Base-by-base conservation (phyloP, 805 yeast species). In the Nakazawaea holstii region DNA sequence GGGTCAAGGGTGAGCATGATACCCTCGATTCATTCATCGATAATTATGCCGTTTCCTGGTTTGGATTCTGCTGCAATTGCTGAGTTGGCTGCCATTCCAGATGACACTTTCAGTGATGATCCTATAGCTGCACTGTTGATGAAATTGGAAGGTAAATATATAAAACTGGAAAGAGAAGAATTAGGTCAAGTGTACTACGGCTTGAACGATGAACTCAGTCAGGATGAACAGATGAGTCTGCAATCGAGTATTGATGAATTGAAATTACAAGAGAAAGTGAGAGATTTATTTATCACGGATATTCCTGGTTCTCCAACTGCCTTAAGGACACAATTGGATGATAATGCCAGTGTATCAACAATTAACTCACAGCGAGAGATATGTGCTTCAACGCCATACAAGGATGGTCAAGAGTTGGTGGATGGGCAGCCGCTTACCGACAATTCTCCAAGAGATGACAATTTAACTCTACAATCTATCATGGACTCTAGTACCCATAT, bases 1-100 rank as follows among this genome's bases (percentile, higher is more conserved):
- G 48, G 39, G 17, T 51, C 51, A 31, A 39, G 50, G 15, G 45
- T 55, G 10, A 50, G 53, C 37, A 59, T 64, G 60, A 57, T 65
- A 15, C 57, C 66, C 5, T 62, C 70, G 3, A 57, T 58, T 6
- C 43, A 49, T 46, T 41, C 62, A 49, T 65, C 70, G 9, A 55
- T 60, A 31, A 52, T 66, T 27, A 56, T 69, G 48, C 67, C 74
- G 17, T 71, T 67, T 49, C 74, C 75, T 14, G 81, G 80, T 11
- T 67, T 75, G 43, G 68, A 77, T 29, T 65, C 71, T n/a, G 76
- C 74, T 4, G 84, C 81, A 1, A 80, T 86, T 40, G 85, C 84
- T 37, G 88, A 83, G 57, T 72, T 90, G 41, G 95, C 95, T 1
- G 85, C 86, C 6, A 80, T 91, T 43, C 92, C 97, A 0, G 97